A percentile compares a stretch with the other conserved stretches of the same genome.
These are phyloP conservation scores for Coffea humblotiana DNA, from an alignment of 305 asterid species.

Conservation along the genomic window DNA sequence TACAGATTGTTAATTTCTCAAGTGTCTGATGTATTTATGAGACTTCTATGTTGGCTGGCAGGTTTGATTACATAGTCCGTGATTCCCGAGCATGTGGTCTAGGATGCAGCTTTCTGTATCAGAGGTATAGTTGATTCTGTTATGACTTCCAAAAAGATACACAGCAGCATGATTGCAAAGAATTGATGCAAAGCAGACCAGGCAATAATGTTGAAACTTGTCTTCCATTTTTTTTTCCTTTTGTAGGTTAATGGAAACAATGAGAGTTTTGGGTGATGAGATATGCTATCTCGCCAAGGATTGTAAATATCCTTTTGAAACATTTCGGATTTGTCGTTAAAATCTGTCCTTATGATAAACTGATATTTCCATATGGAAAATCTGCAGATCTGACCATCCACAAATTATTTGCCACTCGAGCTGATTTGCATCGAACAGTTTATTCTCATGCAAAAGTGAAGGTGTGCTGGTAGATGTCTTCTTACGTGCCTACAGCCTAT, in stretches of 20 bases:
- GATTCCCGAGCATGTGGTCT: conserved; percentile 91
- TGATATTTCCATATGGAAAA: conserved; percentile 18
- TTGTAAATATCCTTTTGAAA: conserved; percentile 42
- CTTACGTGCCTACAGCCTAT: neutral
- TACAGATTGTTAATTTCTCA: conserved; percentile 3
- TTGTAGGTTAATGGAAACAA: conserved; percentile 79
- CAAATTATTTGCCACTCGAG: conserved; percentile 85
- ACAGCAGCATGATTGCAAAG: conserved; percentile 2
- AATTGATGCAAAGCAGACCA: neutral
- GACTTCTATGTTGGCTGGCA: conserved; percentile 29
- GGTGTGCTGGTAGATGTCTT: conserved; percentile 34
- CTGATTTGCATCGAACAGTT: conserved; percentile 85
- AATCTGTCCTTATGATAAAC: conserved; percentile 14
- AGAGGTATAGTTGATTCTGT: conserved; percentile 46
- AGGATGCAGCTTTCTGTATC: conserved; percentile 87
- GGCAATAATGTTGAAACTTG: neutral
- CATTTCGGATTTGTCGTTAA: conserved; percentile 8
- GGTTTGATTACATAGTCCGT: conserved; percentile 89
- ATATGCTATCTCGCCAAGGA: conserved; percentile 91
- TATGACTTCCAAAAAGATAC: conserved; percentile 12
- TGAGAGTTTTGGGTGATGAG: conserved; percentile 92
- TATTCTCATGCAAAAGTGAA: conserved; percentile 96
- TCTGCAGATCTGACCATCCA: conserved; percentile 79
- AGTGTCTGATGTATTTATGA: conserved; percentile 14
- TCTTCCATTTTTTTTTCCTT: conserved; percentile 14